Base-by-base conservation (phyloP, 192 early-diverging fungal species). In the Coemansia sp. region DNA sequence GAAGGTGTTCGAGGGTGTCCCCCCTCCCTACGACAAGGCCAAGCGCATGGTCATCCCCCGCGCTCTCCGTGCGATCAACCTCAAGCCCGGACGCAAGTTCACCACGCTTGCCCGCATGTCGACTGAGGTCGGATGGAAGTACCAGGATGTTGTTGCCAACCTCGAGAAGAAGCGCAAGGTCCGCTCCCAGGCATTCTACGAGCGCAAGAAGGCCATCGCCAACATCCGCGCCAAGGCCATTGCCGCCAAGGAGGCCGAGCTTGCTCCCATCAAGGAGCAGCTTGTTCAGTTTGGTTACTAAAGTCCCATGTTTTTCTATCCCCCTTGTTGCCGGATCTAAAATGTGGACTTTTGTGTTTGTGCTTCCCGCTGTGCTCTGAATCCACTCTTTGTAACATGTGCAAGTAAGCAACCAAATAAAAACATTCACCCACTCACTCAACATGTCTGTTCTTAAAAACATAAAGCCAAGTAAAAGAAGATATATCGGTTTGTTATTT, bases 121-220 rank as follows among this genome's bases (percentile, higher is more conserved):
- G 48, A 74, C 85, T 73, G 97, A 98, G 87, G 91, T 99, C 74
- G 96, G 97, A 68, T 99, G 97, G 97, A 99, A 98, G 85, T 97
- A 98, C 92, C 84, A 95, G 81, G 95, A 93, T 70, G 91, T 99
- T 64, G 92, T 99, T 74, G 87, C 87, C 81, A 87, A 89, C 75
- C 87, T 99, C 61, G 97, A 99, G 86, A 94, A 94, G 84, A 97
- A 99, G 92, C 91, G 97, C 82, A 98, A 97, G 92, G 91, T 89
- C 81, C 91, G 92, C 83, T 79, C 83, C 78, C 81, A 88, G 72
- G 94, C 91, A 67, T 96, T 84, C 88, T 97, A 96, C 85, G 89
- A 96, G 80, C 90, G 89, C 86, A 90, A 86, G 81, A 86, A 93
- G 86, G 91, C 89, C 61, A 82, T 83, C 63, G 83, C 82, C 77